phyloP scores from a whole-genome alignment of 2,329 filamentous ascomycete species.

The Penicillium sp. region DNA sequence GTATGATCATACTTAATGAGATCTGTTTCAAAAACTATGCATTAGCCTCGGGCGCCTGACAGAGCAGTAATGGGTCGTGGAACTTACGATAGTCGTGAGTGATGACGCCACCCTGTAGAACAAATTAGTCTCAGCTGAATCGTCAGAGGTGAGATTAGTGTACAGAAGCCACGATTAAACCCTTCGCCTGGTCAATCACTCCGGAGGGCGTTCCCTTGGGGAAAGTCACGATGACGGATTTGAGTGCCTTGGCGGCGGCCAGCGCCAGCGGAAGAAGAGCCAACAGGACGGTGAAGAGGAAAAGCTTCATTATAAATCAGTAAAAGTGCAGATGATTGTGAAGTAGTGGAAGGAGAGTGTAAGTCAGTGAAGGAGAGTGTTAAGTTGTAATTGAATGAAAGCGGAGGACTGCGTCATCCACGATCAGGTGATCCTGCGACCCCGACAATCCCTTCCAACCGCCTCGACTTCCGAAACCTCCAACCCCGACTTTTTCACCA shows the following conservation, averaged over 20 bases:
- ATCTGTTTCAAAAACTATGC: slow-evolving; percentile 23
- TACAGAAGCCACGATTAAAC: slow-evolving; percentile 63
- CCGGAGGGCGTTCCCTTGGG: slow-evolving; percentile 63
- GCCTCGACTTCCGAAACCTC: slow-evolving; percentile 5
- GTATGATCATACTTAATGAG: slow-evolving; percentile 41
- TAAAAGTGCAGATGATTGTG: not conserved
- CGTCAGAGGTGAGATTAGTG: slow-evolving; percentile 17
- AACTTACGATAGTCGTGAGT: slow-evolving; percentile 74
- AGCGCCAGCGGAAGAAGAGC: slow-evolving; percentile 58
- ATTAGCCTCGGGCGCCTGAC: slow-evolving; percentile 12
- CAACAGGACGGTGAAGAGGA: slow-evolving; percentile 51
- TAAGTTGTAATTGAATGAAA: not conserved
- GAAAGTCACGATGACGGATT: slow-evolving; percentile 75
- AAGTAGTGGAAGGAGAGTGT: not conserved
- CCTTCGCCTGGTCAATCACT: slow-evolving; percentile 66
- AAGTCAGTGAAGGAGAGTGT: not conserved
- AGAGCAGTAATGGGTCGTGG: slow-evolving; percentile 1
- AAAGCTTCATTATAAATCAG: slow-evolving; percentile 57
- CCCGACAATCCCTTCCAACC: slow-evolving; percentile 12
- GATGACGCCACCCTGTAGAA: slow-evolving; percentile 60
- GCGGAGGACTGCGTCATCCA: slow-evolving; percentile 6
- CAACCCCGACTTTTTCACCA: slow-evolving; percentile 6
- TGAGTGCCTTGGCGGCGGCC: slow-evolving; percentile 53
- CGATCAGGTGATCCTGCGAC: slow-evolving; percentile 11
- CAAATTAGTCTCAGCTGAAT: slow-evolving; percentile 13